These are phyloP conservation scores for Phytophthora sojae DNA, from an alignment of 352 stramenopile genomes.

Conservation along the genomic window DNA sequence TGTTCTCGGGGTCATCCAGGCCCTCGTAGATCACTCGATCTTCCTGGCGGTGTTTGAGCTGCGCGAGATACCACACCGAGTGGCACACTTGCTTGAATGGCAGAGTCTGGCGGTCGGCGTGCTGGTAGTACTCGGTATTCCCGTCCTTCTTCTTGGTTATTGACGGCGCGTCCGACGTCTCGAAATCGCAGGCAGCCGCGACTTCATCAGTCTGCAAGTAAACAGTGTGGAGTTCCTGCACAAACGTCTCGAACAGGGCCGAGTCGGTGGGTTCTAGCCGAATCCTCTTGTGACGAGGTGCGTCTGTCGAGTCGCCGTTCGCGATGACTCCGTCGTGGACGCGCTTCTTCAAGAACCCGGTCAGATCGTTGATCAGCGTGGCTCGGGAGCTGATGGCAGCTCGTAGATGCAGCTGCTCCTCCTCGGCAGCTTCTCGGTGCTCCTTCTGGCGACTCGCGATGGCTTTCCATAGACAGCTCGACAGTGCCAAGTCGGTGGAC, in stretches of 20 bases:
- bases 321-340: conserved; percentile 19
- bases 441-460: conserved; percentile 41
- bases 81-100: conserved; percentile 36
- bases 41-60: conserved; percentile 35
- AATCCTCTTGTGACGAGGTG: conserved; percentile 31
- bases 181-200: conserved; percentile 19
- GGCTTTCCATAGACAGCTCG: conserved; percentile 38
- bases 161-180: neutral
- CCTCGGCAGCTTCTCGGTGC: conserved; percentile 30
- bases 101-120: conserved; percentile 23
- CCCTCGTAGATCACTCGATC: conserved; percentile 22
- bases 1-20: conserved; percentile 28
- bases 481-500: conserved; percentile 27
- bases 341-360: conserved; percentile 33
- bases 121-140: conserved; percentile 30
- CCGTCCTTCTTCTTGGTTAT: conserved; percentile 29
- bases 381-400: conserved; percentile 35
- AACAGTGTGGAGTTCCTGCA: conserved; percentile 36
- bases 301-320: conserved; percentile 7
- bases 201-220: conserved; percentile 35
- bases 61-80: conserved; percentile 36
- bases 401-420: conserved; percentile 31
- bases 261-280: conserved; percentile 36
- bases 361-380: conserved; percentile 40
- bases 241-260: conserved; percentile 42